Evolutionary conservation across 768 basidiomycete genomes (phyloP), one percentile per base, ranked within the genome.

Genomic region (Lentinula aciculospora): DNA sequence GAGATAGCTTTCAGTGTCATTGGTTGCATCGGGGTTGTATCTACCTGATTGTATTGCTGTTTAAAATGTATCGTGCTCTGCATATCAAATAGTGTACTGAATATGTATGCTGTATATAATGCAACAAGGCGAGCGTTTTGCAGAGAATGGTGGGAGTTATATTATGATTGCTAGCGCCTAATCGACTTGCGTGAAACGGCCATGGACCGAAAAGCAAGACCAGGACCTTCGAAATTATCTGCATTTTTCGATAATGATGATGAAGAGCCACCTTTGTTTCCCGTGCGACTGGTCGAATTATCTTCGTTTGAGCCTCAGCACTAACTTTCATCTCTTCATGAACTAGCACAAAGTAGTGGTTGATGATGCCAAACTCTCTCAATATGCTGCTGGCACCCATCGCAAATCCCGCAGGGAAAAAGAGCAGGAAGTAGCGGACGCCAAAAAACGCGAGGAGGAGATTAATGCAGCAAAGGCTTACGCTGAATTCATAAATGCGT

Each of bases 401-500:
- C 84, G 86, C 59, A 98, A 98, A 75, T 94, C 94, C 15, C 86
- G 88, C 58, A 80, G 90, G 62, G 95, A 98, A 72, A 89, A 89
- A 65, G 97, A 98, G 68, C 86, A 86, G 66, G 95, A 98, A 65
- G 88, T 88, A 49, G 95, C 92, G 34, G 94, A 95, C 66, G 88
- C 86, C 37, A 97, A 94, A 73, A 86, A 86, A 65, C 82, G 79
- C 61, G 89, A 92, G 67, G 92, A 93, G 66, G 91, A 92, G 66
- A 85, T 85, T 51, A 78, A 81, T 62, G 89, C 89, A 42, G 89
- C 84, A 3, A 85, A 81, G 64, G 89, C 88, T 2, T 89, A 89
- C 65, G 86, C 86, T 25, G 93, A 94, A 63, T 95, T 92, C 69
- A 67, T 94, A 63, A 86, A 91, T 61, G 84, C 85, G 21, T 94